These are phyloP conservation scores for Gymnopilus junonius DNA, from an alignment of 768 basidiomycete genomes.

Conservation along the genomic window DNA sequence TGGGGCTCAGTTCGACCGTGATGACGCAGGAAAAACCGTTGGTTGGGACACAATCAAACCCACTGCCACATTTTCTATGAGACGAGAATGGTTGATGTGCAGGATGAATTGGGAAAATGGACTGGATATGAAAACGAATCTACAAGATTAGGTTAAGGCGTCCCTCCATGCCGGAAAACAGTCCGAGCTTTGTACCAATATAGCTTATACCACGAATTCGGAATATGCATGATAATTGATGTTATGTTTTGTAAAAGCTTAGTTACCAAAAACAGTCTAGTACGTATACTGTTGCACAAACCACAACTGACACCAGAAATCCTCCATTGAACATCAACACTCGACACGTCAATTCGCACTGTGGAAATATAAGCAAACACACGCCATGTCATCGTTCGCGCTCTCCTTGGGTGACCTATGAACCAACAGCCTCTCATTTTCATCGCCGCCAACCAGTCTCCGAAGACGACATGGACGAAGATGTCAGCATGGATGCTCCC, in stretches of 20 bases:
- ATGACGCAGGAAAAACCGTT: slow-evolving; percentile 51
- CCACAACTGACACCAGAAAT: background rate
- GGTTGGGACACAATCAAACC: slow-evolving; percentile 62
- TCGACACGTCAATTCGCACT: slow-evolving; percentile 13
- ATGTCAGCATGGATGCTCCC: slow-evolving; percentile 76
- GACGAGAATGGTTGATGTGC: slow-evolving; percentile 60
- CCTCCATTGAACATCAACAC: background rate
- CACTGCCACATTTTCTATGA: slow-evolving; percentile 71
- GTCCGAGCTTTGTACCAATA: background rate
- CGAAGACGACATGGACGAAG: slow-evolving; percentile 44
- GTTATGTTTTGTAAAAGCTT: background rate
- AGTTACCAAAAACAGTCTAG: slow-evolving; percentile 19
- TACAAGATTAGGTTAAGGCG: slow-evolving; percentile 26
- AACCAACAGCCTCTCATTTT: slow-evolving; percentile 37
- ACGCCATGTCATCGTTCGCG: slow-evolving; percentile 51
- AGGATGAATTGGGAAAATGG: slow-evolving; percentile 66
- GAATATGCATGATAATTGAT: background rate
- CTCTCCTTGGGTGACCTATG: slow-evolving; percentile 67
- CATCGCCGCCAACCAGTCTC: slow-evolving; percentile 27
- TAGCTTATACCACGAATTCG: background rate
- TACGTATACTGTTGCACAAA: background rate
- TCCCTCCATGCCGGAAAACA: background rate
- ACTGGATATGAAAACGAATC: slow-evolving; percentile 63
- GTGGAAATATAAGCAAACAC: slow-evolving; percentile 45
- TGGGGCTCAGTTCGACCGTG: slow-evolving; percentile 59